Evolutionary conservation across 139 green algal genomes (phyloP).

Genomic region (Volvox africanus): DNA sequence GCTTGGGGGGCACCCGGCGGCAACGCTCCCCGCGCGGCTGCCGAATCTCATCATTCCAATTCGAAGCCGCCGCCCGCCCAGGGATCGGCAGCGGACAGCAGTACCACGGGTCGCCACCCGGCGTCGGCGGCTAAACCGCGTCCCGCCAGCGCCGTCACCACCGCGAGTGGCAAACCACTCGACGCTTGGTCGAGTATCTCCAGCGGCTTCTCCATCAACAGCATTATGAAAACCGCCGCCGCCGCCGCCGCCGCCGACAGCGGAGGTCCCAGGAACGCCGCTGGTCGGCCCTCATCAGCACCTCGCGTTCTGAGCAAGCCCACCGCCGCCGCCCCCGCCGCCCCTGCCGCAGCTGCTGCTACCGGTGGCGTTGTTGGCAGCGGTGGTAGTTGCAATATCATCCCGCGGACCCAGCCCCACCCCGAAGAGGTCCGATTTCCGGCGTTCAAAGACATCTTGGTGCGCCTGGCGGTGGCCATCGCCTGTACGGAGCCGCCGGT

Average conservation of each 20-base stretch:
- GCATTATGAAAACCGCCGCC: no score
- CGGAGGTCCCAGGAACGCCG: no score
- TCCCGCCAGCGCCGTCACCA: neutral
- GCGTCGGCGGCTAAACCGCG: neutral
- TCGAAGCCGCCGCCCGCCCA: no score
- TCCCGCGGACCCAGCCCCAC: neutral
- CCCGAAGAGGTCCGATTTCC: slow-evolving; percentile 38
- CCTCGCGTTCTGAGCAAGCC: neutral
- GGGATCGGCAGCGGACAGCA: no score
- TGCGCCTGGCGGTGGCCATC: slow-evolving; percentile 18
- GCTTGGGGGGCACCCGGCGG: neutral
- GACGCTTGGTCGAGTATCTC: no score
- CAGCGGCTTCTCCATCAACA: no score
- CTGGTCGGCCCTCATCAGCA: neutral
- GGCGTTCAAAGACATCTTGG: slow-evolving; percentile 11
- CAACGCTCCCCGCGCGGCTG: neutral
- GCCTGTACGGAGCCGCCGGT: neutral
- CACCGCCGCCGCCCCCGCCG: neutral
- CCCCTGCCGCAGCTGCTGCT: neutral
- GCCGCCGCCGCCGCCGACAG: no score
- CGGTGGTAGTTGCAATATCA: neutral
- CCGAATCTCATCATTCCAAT: no score
- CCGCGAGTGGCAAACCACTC: neutral
- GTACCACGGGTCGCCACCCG: no score
- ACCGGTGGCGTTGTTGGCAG: neutral